phyloP scores from a whole-genome alignment of 2,329 filamentous ascomycete species.

The Hypoxylon sp. region DNA sequence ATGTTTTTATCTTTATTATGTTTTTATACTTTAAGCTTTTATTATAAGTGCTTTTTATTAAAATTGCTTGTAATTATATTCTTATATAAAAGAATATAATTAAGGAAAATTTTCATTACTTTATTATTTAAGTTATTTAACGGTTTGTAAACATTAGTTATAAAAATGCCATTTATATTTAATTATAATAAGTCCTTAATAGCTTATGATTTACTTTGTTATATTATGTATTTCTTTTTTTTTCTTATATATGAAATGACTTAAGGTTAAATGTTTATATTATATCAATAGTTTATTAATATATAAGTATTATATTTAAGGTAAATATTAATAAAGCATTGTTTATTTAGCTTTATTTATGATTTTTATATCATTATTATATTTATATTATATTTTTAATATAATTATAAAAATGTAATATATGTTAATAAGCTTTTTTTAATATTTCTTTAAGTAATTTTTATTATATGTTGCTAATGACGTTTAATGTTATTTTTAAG shows the following conservation, averaged over 20 bases:
- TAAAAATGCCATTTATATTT: background rate
- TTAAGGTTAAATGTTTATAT: slow-evolving; percentile 3
- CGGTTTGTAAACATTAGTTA: slow-evolving; percentile 6
- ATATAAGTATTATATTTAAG: too few relatives aligned
- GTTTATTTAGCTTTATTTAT: too few relatives aligned
- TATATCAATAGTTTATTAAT: too few relatives aligned
- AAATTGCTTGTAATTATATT: background rate
- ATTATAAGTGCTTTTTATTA: too few relatives aligned
- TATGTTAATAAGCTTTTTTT: too few relatives aligned
- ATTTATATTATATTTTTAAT: too few relatives aligned
- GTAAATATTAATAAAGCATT: too few relatives aligned
- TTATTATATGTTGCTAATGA: too few relatives aligned
- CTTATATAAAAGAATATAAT: slow-evolving; percentile 9
- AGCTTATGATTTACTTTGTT: slow-evolving; percentile 4
- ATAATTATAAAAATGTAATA: too few relatives aligned
- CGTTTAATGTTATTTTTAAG: too few relatives aligned
- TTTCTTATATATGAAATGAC: background rate
- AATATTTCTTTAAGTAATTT: too few relatives aligned
- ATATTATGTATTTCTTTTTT: slow-evolving; percentile 10
- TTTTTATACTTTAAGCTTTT: background rate
- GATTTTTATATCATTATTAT: too few relatives aligned
- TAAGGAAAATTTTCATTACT: slow-evolving; percentile 4
- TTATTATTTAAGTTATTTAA: slow-evolving; percentile 7
- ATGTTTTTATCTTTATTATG: slow-evolving; percentile 2
- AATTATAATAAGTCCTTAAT: slow-evolving; percentile 9